These are phyloP conservation scores for Epichloe amarillans DNA, from an alignment of 2,329 filamentous ascomycete species.

Conservation along the genomic window DNA sequence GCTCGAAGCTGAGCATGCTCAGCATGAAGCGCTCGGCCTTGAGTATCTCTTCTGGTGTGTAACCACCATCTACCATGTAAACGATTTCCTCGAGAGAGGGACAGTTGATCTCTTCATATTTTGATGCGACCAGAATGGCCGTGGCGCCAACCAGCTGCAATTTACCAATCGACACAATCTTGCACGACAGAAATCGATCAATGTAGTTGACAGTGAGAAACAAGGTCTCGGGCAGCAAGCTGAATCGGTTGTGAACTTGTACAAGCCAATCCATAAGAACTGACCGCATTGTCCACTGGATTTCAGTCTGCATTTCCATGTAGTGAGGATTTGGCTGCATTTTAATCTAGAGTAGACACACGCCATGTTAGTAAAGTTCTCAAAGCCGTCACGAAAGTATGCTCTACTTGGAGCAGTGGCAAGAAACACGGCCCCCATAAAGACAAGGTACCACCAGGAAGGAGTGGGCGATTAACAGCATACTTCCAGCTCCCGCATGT, in stretches of 20 bases:
- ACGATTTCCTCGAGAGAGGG: slow-evolving; percentile 91
- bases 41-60: slow-evolving; percentile 79
- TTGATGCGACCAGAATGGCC: slow-evolving; percentile 87
- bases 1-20: slow-evolving; percentile 86
- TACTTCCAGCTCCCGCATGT: slow-evolving; percentile 84
- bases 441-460: not conserved
- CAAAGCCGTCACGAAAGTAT: not conserved
- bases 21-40: slow-evolving; percentile 98
- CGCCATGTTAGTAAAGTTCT: not conserved
- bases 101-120: slow-evolving; percentile 98
- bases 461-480: slow-evolving; percentile 12
- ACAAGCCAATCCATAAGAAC: slow-evolving; percentile 97
- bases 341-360: slow-evolving; percentile 38
- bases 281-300: slow-evolving; percentile 97
- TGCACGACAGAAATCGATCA: slow-evolving; percentile 87
- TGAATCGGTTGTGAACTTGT: slow-evolving; percentile 87
- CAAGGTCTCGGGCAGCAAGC: slow-evolving; percentile 81
- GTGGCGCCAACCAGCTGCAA: slow-evolving; percentile 93
- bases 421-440: not conserved
- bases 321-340: slow-evolving; percentile 86
- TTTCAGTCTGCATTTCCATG: slow-evolving; percentile 95
- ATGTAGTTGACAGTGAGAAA: slow-evolving; percentile 96
- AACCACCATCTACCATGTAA: slow-evolving; percentile 94
- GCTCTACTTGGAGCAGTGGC: too few species aligned
- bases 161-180: slow-evolving; percentile 89